Percentiles rank a stretch among this genome's conserved stretches.
phyloP scores from a whole-genome alignment of 495 filamentous ascomycete species.

The Xylaria telfairii region DNA sequence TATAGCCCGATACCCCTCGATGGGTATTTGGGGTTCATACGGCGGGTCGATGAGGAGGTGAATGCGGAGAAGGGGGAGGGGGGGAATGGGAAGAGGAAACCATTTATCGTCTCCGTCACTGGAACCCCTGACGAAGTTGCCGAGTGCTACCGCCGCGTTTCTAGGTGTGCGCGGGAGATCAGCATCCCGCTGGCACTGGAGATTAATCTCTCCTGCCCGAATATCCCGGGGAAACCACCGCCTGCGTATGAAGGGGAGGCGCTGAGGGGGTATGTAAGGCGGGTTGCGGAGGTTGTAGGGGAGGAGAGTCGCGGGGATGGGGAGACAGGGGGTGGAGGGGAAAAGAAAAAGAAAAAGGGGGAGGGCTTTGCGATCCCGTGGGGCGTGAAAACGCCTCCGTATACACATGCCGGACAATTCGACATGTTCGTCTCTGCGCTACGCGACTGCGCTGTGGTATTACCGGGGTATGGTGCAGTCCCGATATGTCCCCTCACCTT shows the following conservation, averaged over 20 bases:
- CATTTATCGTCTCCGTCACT: constrained; percentile 74
- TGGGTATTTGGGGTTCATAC: constrained; percentile 65
- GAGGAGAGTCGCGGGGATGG: neutral
- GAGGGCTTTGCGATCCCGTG: constrained; percentile 42
- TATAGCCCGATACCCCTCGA: constrained; percentile 71
- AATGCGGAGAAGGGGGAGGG: neutral
- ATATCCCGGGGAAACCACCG: constrained; percentile 69
- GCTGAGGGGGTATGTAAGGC: constrained; percentile 55
- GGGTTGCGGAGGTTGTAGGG: constrained; percentile 30
- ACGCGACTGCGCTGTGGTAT: constrained; percentile 31
- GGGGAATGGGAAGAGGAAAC: constrained; percentile 45
- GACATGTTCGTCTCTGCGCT: constrained; percentile 57
- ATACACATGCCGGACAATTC: constrained; percentile 69
- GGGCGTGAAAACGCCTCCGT: constrained; percentile 75
- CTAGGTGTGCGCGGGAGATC: constrained; percentile 7
- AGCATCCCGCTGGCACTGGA: constrained; percentile 62
- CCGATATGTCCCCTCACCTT: constrained; percentile 57
- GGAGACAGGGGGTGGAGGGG: no score
- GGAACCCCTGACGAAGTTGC: constrained; percentile 59
- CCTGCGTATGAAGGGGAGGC: constrained; percentile 63
- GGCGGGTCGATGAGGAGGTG: constrained; percentile 52
- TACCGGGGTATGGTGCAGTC: neutral
- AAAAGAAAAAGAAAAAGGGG: neutral
- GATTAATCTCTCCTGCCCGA: constrained; percentile 76
- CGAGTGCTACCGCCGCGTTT: constrained; percentile 48